Conservation (phyloP, 148 eudicot species). For the Suaeda aralocaspica region DNA sequence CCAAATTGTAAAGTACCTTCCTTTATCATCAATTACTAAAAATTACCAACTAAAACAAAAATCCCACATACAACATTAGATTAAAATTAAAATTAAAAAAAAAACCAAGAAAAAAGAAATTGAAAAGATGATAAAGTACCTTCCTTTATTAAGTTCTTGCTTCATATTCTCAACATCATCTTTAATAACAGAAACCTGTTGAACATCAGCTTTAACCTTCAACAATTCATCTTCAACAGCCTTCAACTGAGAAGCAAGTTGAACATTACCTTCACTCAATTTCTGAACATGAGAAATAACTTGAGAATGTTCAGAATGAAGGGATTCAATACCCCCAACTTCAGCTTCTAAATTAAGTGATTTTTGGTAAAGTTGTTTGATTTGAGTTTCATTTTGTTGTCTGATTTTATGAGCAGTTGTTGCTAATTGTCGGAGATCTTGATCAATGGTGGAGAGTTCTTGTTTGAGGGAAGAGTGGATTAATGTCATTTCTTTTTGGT, state of each 20-base stretch:
- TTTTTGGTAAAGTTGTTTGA: slow-evolving; percentile 49
- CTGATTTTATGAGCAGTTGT: slow-evolving; percentile 40
- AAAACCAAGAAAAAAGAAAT: too few species aligned
- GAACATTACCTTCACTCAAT: slow-evolving; percentile 33
- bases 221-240: slow-evolving; percentile 36
- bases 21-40: too few species aligned
- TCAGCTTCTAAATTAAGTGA: slow-evolving; percentile 50
- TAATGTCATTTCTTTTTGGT: slow-evolving; percentile 52
- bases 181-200: slow-evolving; percentile 37
- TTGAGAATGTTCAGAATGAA: slow-evolving; percentile 33
- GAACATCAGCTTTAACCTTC: slow-evolving; percentile 26
- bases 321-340: slow-evolving; percentile 30
- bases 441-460: slow-evolving; percentile 53
- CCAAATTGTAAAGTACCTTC: too few species aligned
- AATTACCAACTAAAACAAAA: too few species aligned
- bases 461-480: slow-evolving; percentile 58
- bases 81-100: too few species aligned
- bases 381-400: slow-evolving; percentile 43
- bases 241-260: slow-evolving; percentile 33
- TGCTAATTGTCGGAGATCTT: slow-evolving; percentile 45
- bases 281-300: slow-evolving; percentile 39
- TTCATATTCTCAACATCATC: slow-evolving; percentile 48
- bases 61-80: too few species aligned
- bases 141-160: slow-evolving; percentile 63
- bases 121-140: too few species aligned